phyloP scores from a whole-genome alignment of 2,329 filamentous ascomycete genomes.

The Karstenula rhodostoma region DNA sequence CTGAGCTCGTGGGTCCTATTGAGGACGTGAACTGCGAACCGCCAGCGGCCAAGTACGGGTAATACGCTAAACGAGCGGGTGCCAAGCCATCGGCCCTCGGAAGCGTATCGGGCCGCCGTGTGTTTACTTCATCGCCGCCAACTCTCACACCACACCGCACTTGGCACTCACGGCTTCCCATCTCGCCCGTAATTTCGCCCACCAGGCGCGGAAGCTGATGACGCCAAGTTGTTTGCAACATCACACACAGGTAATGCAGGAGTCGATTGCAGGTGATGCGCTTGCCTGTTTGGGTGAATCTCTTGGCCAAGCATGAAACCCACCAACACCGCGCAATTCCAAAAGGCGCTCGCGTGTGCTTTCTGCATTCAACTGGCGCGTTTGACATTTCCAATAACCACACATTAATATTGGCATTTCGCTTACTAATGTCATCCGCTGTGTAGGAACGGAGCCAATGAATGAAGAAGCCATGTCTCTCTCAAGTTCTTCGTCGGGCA shows the following conservation, averaged over 20 bases:
- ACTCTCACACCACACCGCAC: neutral
- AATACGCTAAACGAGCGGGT: neutral
- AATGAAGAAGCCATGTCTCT: too few relatives aligned
- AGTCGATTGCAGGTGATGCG: neutral
- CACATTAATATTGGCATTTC: too few relatives aligned
- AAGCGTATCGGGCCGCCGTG: neutral
- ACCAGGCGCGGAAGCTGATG: neutral
- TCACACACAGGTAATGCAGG: neutral
- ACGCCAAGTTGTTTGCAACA: neutral
- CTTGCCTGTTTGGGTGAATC: neutral
- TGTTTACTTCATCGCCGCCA: neutral
- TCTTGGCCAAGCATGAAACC: neutral
- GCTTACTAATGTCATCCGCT: neutral
- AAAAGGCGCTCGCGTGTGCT: neutral
- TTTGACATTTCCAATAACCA: neutral
- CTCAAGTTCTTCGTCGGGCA: neutral
- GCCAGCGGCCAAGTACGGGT: neutral
- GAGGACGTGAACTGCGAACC: constrained; percentile 1
- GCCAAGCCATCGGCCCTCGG: constrained; percentile 3
- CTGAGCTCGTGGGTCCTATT: neutral
- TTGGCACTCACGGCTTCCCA: neutral
- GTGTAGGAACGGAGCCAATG: neutral
- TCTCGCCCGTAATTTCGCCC: neutral
- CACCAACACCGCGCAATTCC: neutral
- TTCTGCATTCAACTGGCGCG: neutral